phyloP scores from a whole-genome alignment of 169 alveolate genomes.

The Eimeria necatrix region DNA sequence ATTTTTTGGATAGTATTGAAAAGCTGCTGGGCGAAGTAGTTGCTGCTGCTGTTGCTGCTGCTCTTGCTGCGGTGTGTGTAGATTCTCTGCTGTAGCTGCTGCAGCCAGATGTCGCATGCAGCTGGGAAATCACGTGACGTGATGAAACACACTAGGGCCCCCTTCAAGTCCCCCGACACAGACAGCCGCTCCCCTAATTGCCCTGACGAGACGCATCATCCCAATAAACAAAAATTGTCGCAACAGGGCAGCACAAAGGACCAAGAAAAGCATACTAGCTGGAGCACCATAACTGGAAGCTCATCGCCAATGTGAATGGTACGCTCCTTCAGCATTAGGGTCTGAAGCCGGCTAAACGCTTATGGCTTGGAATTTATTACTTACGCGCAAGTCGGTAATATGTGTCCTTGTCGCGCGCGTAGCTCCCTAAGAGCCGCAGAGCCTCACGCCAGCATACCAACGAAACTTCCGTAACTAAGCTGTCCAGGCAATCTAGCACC shows the following conservation, averaged over 20 bases:
- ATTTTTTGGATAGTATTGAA: constrained; percentile 40
- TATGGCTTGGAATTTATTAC: not conserved
- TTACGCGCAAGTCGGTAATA: constrained; percentile 13
- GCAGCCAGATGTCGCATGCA: constrained; percentile 74
- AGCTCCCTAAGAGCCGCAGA: not conserved
- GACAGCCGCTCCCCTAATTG: constrained; percentile 17
- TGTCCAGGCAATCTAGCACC: not conserved
- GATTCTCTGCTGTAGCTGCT: constrained; percentile 58
- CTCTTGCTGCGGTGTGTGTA: not conserved
- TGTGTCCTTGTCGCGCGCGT: not conserved
- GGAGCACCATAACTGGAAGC: not conserved
- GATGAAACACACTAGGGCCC: constrained; percentile 68
- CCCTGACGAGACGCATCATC: not conserved
- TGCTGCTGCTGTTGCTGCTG: constrained; percentile 73
- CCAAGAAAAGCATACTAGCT: not conserved
- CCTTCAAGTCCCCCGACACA: not conserved
- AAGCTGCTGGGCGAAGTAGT: constrained; percentile 42
- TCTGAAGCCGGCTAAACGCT: not conserved
- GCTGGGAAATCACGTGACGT: constrained; percentile 53
- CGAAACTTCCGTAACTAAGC: not conserved
- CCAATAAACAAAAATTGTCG: not conserved
- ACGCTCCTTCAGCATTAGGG: too few relatives aligned
- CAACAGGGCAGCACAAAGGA: constrained; percentile 14
- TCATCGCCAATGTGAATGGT: too few relatives aligned
- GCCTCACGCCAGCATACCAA: constrained; percentile 5